Evolutionary conservation across 768 basidiomycete genomes (phyloP).

Genomic region (Macrolepiota dolichaula): DNA sequence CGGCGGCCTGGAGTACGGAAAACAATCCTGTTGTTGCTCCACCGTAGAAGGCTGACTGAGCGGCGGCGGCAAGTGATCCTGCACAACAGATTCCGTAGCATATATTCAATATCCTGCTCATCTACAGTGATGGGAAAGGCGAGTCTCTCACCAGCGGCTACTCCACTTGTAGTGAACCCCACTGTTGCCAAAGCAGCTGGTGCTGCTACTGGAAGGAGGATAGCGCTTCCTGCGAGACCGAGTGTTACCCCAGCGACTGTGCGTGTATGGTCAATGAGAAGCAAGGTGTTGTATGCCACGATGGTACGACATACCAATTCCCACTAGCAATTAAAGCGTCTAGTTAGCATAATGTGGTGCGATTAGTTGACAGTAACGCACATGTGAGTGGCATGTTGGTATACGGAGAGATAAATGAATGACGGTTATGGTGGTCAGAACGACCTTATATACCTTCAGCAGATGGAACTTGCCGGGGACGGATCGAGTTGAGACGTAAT

Average conservation of each 20-base stretch:
- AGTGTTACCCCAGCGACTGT: background rate
- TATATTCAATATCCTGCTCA: background rate
- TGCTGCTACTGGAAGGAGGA: background rate
- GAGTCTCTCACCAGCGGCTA: background rate
- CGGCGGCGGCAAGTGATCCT: conserved; percentile 7
- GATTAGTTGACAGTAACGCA: no score
- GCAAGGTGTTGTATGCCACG: background rate
- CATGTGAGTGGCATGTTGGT: no score
- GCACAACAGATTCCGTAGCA: background rate
- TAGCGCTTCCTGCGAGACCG: background rate
- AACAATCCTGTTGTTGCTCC: conserved; percentile 4
- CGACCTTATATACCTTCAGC: no score
- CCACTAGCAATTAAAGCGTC: no score
- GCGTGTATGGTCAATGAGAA: background rate
- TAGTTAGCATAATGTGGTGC: no score
- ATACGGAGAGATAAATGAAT: no score
- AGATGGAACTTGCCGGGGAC: no score
- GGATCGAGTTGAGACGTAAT: no score
- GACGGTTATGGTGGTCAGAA: no score
- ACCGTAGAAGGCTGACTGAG: conserved; percentile 4
- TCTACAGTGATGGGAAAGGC: background rate
- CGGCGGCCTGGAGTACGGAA: conserved; percentile 6
- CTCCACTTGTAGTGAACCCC: conserved; percentile 11
- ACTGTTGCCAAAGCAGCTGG: background rate
- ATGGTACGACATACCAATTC: no score